These are phyloP conservation scores for Umbelopsis sp. DNA, from an alignment of 192 early-diverging fungal species.

Conservation along the genomic window DNA sequence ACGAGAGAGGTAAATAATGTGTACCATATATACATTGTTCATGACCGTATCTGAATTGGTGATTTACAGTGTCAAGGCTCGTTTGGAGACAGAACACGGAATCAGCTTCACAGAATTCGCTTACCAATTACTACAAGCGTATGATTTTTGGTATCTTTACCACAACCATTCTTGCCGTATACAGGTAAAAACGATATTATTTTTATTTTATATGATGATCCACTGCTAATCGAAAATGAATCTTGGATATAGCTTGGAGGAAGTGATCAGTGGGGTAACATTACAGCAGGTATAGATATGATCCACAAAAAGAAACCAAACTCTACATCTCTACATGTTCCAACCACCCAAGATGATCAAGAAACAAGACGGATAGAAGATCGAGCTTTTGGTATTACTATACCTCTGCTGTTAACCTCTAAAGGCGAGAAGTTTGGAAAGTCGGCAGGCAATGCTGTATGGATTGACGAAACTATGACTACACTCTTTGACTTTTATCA, in stretches of 20 bases:
- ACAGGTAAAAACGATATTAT: slow-evolving; percentile 45
- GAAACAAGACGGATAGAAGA: slow-evolving; percentile 31
- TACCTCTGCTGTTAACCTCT: slow-evolving; percentile 84
- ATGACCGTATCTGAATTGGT: neutral
- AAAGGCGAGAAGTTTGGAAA: slow-evolving; percentile 98
- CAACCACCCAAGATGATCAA: neutral
- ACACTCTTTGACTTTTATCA: slow-evolving; percentile 93
- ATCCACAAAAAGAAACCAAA: slow-evolving; percentile 66
- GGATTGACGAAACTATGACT: slow-evolving; percentile 81
- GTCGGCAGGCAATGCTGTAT: slow-evolving; percentile 93
- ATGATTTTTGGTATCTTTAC: slow-evolving; percentile 90
- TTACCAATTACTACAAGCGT: slow-evolving; percentile 94
- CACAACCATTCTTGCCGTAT: slow-evolving; percentile 61
- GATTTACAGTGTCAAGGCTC: slow-evolving; percentile 67
- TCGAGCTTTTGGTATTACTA: slow-evolving; percentile 79
- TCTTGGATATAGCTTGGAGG: slow-evolving; percentile 72
- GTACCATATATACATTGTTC: neutral
- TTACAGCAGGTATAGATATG: slow-evolving; percentile 89
- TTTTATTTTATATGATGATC: neutral
- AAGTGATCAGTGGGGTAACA: slow-evolving; percentile 98
- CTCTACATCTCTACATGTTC: neutral
- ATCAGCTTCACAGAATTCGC: slow-evolving; percentile 97
- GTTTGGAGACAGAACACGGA: slow-evolving; percentile 78
- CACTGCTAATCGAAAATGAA: slow-evolving; percentile 26
- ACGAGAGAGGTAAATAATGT: slow-evolving; percentile 66